Evolutionary conservation across 306 rosid genomes (phyloP).

Genomic region (Bauhinia variegata): DNA sequence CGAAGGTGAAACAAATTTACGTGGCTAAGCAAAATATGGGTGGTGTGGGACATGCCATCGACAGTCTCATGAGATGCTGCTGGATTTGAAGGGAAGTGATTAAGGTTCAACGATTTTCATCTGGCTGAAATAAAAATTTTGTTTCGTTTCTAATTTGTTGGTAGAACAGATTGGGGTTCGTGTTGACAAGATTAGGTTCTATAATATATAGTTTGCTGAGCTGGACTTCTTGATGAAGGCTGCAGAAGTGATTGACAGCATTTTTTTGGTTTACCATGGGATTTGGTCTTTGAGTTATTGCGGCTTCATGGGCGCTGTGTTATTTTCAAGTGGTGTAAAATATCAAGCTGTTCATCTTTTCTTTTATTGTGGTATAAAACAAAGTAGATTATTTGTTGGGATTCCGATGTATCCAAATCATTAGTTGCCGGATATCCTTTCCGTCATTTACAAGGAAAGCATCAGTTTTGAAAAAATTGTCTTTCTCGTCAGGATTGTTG

Average conservation of each 20-base stretch:
- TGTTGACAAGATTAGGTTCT: slow-evolving; percentile 32
- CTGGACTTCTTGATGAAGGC: slow-evolving; percentile 44
- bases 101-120: slow-evolving; percentile 23
- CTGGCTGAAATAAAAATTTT: slow-evolving; percentile 53
- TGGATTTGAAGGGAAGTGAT: slow-evolving; percentile 35
- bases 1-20: slow-evolving; percentile 84
- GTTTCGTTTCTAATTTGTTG: slow-evolving; percentile 44
- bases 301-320: no score
- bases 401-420: no score
- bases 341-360: no score
- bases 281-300: no score
- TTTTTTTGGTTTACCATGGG: not conserved
- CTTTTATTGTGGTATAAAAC: no score
- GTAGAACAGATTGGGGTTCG: slow-evolving; percentile 42
- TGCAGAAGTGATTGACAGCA: slow-evolving; percentile 26
- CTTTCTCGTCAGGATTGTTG: no score
- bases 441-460: no score
- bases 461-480: no score
- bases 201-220: slow-evolving; percentile 3
- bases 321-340: no score
- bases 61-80: slow-evolving; percentile 48
- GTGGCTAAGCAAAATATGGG: slow-evolving; percentile 83
- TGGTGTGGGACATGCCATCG: slow-evolving; percentile 62
- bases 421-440: no score
- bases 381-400: no score